phyloP scores from a whole-genome alignment of 345 rosid genomes.

The Sisymbrium irio region DNA sequence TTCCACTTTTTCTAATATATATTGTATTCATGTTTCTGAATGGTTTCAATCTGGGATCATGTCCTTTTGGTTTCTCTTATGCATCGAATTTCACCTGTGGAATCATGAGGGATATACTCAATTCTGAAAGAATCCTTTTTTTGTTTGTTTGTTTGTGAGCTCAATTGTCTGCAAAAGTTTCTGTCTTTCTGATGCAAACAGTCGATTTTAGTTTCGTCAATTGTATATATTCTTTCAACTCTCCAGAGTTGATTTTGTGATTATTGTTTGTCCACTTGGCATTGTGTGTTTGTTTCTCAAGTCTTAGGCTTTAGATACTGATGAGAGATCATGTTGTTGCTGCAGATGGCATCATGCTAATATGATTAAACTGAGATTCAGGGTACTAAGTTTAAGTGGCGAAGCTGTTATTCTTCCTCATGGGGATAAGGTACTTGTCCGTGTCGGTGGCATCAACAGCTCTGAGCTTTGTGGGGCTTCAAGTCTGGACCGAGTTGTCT shows the following conservation, averaged over 20 bases:
- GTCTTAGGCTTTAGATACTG: not conserved
- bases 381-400: conserved; percentile 39
- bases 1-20: not conserved
- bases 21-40: not conserved
- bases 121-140: not conserved
- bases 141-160: not conserved
- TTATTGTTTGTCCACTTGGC: not conserved
- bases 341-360: conserved; percentile 35
- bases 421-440: conserved; percentile 70
- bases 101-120: not conserved
- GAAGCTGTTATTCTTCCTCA: conserved; percentile 39
- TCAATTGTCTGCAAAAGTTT: not conserved
- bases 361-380: conserved; percentile 40
- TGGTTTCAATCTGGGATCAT: conserved; percentile 12
- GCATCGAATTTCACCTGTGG: conserved; percentile 4
- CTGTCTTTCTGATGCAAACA: not conserved
- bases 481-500: conserved; percentile 70
- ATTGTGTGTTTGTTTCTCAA: not conserved
- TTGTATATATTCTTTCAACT: not conserved
- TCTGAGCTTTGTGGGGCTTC: conserved; percentile 71
- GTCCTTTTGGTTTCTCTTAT: not conserved
- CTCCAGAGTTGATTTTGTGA: not conserved
- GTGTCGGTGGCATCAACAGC: conserved; percentile 62
- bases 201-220: not conserved
- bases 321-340: conserved; percentile 10